Conservation (phyloP, 345 rosid genomes). For the Rhizophora apiculata region DNA sequence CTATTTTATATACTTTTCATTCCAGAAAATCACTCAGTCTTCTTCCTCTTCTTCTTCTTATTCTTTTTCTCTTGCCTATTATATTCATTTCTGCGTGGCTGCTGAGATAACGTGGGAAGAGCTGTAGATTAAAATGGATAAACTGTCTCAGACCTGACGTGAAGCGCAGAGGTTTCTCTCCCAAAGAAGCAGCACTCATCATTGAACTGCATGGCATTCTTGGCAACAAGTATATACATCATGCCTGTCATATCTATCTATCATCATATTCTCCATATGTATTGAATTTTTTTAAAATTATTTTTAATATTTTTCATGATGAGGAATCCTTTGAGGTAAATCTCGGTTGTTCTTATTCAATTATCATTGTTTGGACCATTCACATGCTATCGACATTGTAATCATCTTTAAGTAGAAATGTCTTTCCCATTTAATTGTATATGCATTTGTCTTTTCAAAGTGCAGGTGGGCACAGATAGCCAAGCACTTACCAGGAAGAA, state of each 20-base stretch:
- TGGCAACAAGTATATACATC: slow-evolving; percentile 66
- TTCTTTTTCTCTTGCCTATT: neutral
- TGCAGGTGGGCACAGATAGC: slow-evolving; percentile 31
- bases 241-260: too few species aligned
- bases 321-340: too few species aligned
- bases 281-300: neutral
- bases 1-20: neutral
- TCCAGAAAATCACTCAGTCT: neutral
- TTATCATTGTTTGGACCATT: too few species aligned
- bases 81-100: slow-evolving; percentile 40
- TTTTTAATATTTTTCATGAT: too few species aligned
- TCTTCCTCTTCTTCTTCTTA: neutral
- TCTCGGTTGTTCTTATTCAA: too few species aligned
- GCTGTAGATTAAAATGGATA: slow-evolving; percentile 95
- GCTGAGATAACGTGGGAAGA: slow-evolving; percentile 98
- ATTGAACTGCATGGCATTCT: slow-evolving; percentile 89
- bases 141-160: slow-evolving; percentile 86
- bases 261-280: neutral
- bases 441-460: neutral
- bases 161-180: slow-evolving; percentile 91
- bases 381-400: too few species aligned
- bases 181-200: slow-evolving; percentile 86
- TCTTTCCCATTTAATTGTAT: too few species aligned
- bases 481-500: too few species aligned
- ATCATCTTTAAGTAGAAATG: too few species aligned